A percentile compares a stretch with the other conserved stretches of the same genome.
Evolutionary conservation across 2,329 filamentous ascomycete species (phyloP).

Genomic region (Colletotrichum theobromicola): DNA sequence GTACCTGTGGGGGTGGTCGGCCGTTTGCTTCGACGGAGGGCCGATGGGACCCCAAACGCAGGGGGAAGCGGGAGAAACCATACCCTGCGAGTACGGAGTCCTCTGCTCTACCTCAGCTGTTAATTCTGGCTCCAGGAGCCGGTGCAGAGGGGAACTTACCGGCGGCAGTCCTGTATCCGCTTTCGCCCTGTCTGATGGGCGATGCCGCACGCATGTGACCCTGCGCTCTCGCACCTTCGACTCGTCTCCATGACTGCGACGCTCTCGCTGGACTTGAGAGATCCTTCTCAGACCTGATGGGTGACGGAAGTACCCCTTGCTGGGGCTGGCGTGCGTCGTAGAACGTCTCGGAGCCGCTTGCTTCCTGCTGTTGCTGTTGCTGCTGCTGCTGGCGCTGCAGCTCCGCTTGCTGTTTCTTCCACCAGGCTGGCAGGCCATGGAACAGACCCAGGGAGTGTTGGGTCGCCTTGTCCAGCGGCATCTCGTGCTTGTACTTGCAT

Average conservation of each 20-base stretch:
- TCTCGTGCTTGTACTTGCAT: constrained; percentile 89
- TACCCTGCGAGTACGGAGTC: neutral
- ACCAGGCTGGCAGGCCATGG: constrained; percentile 66
- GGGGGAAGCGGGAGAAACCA: constrained; percentile 14
- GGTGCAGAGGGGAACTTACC: neutral
- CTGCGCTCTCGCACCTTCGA: neutral
- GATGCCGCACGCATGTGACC: neutral
- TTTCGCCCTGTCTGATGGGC: neutral
- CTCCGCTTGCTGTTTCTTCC: constrained; percentile 59
- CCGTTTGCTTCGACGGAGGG: constrained; percentile 27
- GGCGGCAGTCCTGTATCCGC: neutral
- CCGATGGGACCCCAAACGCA: constrained; percentile 34
- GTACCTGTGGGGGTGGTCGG: neutral
- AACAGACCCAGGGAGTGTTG: constrained; percentile 75
- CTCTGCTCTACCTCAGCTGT: neutral
- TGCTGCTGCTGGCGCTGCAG: constrained; percentile 30
- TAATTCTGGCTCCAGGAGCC: neutral
- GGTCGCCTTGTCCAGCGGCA: constrained; percentile 73
- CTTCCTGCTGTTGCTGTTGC: neutral
- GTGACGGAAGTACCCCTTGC: neutral
- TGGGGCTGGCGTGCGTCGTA: neutral
- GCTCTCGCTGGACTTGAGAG: neutral
- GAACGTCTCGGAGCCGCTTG: neutral
- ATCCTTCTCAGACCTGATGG: neutral
- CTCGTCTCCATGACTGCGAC: constrained; percentile 10